Percentiles rank a stretch among this genome's conserved stretches.
phyloP scores from a whole-genome alignment of 495 filamentous ascomycete genomes.

The Penicillium pancosmium region DNA sequence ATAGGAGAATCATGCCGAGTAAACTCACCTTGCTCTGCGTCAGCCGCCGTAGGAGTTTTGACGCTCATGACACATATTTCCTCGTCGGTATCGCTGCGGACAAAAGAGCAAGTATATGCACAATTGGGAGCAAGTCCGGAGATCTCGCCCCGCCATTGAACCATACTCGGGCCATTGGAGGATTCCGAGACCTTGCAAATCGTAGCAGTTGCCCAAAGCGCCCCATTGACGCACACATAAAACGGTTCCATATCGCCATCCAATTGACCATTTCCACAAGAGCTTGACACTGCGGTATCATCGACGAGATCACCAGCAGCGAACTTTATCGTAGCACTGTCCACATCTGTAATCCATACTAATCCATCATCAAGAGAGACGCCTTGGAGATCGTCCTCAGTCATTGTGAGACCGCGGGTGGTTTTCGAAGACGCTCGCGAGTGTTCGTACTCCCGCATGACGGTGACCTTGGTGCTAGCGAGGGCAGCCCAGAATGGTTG shows the following conservation, averaged over 20 bases:
- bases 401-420: slow-evolving; percentile 66
- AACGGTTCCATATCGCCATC: slow-evolving; percentile 70
- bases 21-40: slow-evolving; percentile 62
- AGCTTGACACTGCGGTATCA: slow-evolving; percentile 33
- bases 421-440: slow-evolving; percentile 77
- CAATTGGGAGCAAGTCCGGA: slow-evolving; percentile 85
- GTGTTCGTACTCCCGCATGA: slow-evolving; percentile 90
- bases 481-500: slow-evolving; percentile 95
- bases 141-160: slow-evolving; percentile 78
- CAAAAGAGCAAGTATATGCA: slow-evolving; percentile 83
- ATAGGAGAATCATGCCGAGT: neutral
- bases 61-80: slow-evolving; percentile 78
- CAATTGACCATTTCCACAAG: slow-evolving; percentile 36
- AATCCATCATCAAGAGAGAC: slow-evolving; percentile 78
- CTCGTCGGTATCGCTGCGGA: slow-evolving; percentile 70
- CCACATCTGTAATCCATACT: slow-evolving; percentile 86
- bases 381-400: slow-evolving; percentile 79
- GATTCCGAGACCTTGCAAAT: slow-evolving; percentile 58
- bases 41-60: slow-evolving; percentile 73
- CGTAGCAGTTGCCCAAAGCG: slow-evolving; percentile 81
- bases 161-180: slow-evolving; percentile 54
- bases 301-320: slow-evolving; percentile 70
- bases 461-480: slow-evolving; percentile 90
- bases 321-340: slow-evolving; percentile 80
- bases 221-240: slow-evolving; percentile 85